Evolutionary conservation across 2,329 filamentous ascomycete genomes (phyloP).

Genomic region (Periglandula ipomoeae): DNA sequence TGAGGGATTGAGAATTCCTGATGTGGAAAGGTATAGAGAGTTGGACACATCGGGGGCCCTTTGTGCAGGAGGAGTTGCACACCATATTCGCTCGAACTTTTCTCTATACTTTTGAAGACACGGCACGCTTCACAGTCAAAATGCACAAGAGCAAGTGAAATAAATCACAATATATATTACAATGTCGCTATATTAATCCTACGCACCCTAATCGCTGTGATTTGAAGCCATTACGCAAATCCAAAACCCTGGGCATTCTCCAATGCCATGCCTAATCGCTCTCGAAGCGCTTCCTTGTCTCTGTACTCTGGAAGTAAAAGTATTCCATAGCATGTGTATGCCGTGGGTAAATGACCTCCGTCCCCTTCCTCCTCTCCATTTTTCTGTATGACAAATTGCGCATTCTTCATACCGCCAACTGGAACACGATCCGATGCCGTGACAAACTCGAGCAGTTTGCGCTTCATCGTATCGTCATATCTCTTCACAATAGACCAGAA

Average conservation of each 20-base stretch:
- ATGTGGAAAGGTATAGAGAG: not conserved
- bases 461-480: slow-evolving; percentile 61
- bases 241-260: slow-evolving; percentile 88
- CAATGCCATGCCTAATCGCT: slow-evolving; percentile 75
- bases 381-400: slow-evolving; percentile 76
- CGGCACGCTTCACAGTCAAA: not conserved
- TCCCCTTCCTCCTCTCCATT: slow-evolving; percentile 55
- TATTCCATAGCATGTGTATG: slow-evolving; percentile 88
- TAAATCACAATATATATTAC: not conserved
- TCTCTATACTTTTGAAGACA: too few relatives aligned
- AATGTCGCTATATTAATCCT: not conserved
- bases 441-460: slow-evolving; percentile 81
- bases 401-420: slow-evolving; percentile 70
- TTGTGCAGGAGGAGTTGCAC: too few relatives aligned
- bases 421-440: slow-evolving; percentile 88
- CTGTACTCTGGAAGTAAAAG: slow-evolving; percentile 77
- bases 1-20: slow-evolving; percentile 47
- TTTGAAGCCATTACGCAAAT: slow-evolving; percentile 44
- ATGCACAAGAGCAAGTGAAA: not conserved
- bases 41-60: too few relatives aligned
- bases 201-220: not conserved
- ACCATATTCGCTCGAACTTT: too few relatives aligned
- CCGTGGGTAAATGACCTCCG: slow-evolving; percentile 62
- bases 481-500: slow-evolving; percentile 77
- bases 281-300: slow-evolving; percentile 57